Evolutionary conservation across 495 filamentous ascomycete species (phyloP), one percentile per base, ranked within the genome.

Genomic region (Lophiostoma macrostomum): DNA sequence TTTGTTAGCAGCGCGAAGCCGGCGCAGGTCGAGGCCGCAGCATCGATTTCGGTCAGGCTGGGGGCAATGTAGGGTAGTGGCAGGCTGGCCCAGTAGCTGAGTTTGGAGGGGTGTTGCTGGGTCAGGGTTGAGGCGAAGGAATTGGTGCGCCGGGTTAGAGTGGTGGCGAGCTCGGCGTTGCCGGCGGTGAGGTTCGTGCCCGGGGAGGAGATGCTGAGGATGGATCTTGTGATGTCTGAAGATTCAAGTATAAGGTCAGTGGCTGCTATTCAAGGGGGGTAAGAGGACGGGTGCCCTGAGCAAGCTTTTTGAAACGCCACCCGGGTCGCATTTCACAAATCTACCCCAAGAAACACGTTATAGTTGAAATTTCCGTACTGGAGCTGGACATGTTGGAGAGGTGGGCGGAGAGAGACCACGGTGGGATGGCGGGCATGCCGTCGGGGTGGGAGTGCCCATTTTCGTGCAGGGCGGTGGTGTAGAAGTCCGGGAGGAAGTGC

Each of bases 11-110:
- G 50, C 13, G 65, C 69, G 36, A 81, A 72, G 16, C 80, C 77
- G 31, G 74, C 73, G n/a, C 73, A 71, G 41, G 53, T 64, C 30
- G 66, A 60, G 5, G 73, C 46, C 0, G 69, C 72, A 20, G 66
- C 58, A 19, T 70, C 64, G 40, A 79, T 74, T 50, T 80, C 78
- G 16, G 56, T 50, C 1, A 80, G 53, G 11, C 70, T 66, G 1
- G 63, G 69, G 4, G 67, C 59, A 0, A 77, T 63, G 41, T 75
- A 68, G 4, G 76, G 76, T 1, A 80, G 61, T 0, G 78, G 77
- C 2, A 80, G 64, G 5, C 71, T 75, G 0, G 78, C 78, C 32
- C 72, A 81, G 65, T 72, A 78, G 0, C 70, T 67, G 44, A 80
- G 74, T 3, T 67, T 61, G 5, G 61, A 43, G 1, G 74, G 73